Evolutionary conservation across 768 basidiomycete species (phyloP), one percentile per base, ranked within the genome.

Genomic region (Leccinum subtestaceum): DNA sequence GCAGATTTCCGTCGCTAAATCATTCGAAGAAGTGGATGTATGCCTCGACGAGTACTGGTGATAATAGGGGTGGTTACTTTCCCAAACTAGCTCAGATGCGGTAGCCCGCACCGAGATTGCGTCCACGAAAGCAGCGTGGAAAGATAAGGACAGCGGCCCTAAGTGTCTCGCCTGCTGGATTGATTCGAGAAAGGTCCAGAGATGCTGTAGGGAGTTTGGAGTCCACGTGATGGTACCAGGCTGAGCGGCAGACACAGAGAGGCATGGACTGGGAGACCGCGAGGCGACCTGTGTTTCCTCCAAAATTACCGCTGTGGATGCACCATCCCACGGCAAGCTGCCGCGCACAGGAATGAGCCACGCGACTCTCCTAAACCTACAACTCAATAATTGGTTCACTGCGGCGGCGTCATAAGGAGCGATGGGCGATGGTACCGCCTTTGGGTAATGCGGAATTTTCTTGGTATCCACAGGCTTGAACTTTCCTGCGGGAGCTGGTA

Each of bases 341-440:
- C 85, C 85, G 12, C 84, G 79, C 5, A 86, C 67, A 43, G 85
- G 85, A 38, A 87, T 76, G 15, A 86, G 64, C 85, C 85, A 87
- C 8, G 81, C 79, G 51, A 71, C 73, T 52, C 84, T 80, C 52
- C 75, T 63, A 62, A 76, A 78, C 27, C 66, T 67, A 27, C 62
- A 56, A 19, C 70, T 63, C 8, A 63, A 72, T 67, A 64, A 73
- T 43, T 61, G 60, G 38, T 56, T 51, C 9, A 72, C 57, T 66
- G 62, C 75, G 72, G 69, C 77, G 75, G 56, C 23, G 45, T 67
- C 65, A 53, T 73, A 70, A 7, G 74, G 73, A 23, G 75, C 53
- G 48, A 84, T 70, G 29, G 77, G 74, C 7, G 68, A 67, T 0
- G 79, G 78, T 48, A 53, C 65, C 1, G 66, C 60, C 64, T 76